Evolutionary conservation across 441 rosid species (phyloP).

Genomic region (Cnidoscolus chayamansa): DNA sequence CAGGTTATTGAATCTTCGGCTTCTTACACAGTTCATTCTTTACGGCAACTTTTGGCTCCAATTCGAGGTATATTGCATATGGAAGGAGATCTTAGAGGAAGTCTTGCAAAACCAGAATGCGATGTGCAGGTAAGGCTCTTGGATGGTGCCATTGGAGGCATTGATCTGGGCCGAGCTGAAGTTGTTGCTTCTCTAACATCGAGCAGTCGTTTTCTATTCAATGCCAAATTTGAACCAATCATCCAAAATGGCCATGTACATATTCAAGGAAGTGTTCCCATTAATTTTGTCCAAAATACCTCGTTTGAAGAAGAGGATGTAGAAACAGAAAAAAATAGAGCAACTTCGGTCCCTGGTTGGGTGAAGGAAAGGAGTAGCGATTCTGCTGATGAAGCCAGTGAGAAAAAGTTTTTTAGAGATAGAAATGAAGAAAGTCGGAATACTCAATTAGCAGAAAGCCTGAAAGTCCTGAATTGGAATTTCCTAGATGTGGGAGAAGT

Average conservation of each 20-base stretch:
- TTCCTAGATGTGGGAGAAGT: conserved; percentile 95
- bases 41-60: conserved; percentile 84
- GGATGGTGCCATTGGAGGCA: conserved; percentile 96
- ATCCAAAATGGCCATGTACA: conserved; percentile 95
- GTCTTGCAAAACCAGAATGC: conserved; percentile 92
- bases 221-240: conserved; percentile 88
- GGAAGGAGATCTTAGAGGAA: conserved; percentile 99
- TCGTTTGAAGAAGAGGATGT: conserved; percentile 58
- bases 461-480: conserved; percentile 85
- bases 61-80: conserved; percentile 92
- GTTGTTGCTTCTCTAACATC: conserved; percentile 95
- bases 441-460: conserved; percentile 82
- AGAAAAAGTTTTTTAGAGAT: conserved; percentile 66
- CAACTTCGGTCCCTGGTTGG: conserved; percentile 76
- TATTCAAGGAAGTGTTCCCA: conserved; percentile 93
- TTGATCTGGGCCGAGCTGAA: conserved; percentile 98
- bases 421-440: conserved; percentile 93
- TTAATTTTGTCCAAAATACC: conserved; percentile 63
- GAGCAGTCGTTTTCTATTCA: conserved; percentile 87
- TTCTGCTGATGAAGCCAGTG: conserved; percentile 44
- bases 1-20: conserved; percentile 96
- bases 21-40: conserved; percentile 72
- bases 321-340: conserved; percentile 52
- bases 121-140: conserved; percentile 95
- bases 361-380: conserved; percentile 64